Percentiles rank a stretch among this genome's conserved stretches.
phyloP scores from a whole-genome alignment of 2,329 filamentous ascomycete genomes.

The Phialocephala sp. region DNA sequence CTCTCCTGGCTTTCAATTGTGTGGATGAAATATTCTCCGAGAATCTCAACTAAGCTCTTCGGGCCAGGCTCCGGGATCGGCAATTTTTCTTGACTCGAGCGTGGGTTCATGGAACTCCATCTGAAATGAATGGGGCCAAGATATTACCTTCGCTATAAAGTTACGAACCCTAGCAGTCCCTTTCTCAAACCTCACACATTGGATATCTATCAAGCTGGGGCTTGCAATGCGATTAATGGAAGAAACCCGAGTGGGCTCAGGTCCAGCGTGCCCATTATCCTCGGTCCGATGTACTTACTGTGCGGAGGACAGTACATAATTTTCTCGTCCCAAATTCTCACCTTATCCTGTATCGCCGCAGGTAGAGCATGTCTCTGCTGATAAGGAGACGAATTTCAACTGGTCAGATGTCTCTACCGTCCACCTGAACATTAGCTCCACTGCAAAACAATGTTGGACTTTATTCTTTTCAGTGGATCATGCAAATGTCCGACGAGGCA shows the following conservation, averaged over 20 bases:
- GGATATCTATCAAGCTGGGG: neutral
- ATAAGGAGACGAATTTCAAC: neutral
- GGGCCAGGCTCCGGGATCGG: constrained; percentile 17
- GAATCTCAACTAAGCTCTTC: constrained; percentile 1
- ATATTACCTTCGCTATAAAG: neutral
- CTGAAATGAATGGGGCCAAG: neutral
- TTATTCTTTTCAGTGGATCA: neutral
- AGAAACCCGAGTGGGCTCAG: constrained; percentile 18
- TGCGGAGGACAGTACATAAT: neutral
- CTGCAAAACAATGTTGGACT: neutral
- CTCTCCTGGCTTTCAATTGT: neutral
- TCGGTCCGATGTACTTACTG: neutral
- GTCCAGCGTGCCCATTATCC: neutral
- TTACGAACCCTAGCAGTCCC: neutral
- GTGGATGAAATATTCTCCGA: constrained; percentile 11
- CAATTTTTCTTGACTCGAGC: neutral
- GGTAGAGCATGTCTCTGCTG: neutral
- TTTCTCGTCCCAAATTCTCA: neutral
- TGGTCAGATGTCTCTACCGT: neutral
- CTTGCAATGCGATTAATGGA: constrained; percentile 7
- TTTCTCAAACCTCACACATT: neutral
- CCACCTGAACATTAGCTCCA: neutral
- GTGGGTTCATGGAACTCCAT: neutral
- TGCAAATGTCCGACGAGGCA: neutral
- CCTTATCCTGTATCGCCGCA: neutral